A percentile compares a stretch with the other conserved stretches of the same genome.
phyloP scores from a whole-genome alignment of 108 stramenopile species.

The Skeletonema menzelii region DNA sequence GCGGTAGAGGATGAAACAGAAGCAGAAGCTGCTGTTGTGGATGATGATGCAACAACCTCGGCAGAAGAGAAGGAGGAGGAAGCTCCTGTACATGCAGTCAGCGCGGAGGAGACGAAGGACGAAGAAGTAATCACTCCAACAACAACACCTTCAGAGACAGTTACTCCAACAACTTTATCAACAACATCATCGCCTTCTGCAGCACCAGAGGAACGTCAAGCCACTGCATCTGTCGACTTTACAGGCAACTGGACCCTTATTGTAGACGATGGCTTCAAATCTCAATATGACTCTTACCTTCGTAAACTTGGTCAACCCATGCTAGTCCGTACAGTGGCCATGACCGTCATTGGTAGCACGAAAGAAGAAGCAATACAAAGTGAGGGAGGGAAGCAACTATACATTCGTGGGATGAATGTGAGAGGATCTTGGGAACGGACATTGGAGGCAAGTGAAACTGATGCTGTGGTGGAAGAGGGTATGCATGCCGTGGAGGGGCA shows the following conservation, averaged over 20 bases:
- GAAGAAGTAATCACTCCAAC: background rate
- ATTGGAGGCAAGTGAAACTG: constrained; percentile 45
- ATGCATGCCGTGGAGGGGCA: constrained; percentile 39
- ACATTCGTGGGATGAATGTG: constrained; percentile 66
- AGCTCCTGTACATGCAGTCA: background rate
- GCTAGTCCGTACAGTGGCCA: constrained; percentile 70
- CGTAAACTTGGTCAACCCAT: constrained; percentile 73
- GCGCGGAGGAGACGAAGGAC: background rate
- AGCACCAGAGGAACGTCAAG: constrained; percentile 2
- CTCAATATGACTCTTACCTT: constrained; percentile 74
- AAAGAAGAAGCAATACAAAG: constrained; percentile 71
- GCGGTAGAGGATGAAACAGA: constrained; percentile 3
- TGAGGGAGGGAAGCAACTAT: constrained; percentile 55
- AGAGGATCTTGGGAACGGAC: constrained; percentile 82
- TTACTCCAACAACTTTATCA: background rate
- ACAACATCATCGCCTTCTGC: constrained; percentile 1
- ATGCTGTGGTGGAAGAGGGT: background rate
- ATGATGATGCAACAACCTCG: background rate
- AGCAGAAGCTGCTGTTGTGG: background rate
- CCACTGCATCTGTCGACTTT: constrained; percentile 54
- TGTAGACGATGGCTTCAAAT: constrained; percentile 67
- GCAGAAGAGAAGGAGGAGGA: background rate
- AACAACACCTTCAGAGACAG: constrained; percentile 1
- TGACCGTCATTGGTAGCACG: constrained; percentile 65
- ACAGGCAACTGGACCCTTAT: constrained; percentile 75